Evolutionary conservation across 129 eudicot genomes (phyloP).

Genomic region (Tagetes erecta): DNA sequence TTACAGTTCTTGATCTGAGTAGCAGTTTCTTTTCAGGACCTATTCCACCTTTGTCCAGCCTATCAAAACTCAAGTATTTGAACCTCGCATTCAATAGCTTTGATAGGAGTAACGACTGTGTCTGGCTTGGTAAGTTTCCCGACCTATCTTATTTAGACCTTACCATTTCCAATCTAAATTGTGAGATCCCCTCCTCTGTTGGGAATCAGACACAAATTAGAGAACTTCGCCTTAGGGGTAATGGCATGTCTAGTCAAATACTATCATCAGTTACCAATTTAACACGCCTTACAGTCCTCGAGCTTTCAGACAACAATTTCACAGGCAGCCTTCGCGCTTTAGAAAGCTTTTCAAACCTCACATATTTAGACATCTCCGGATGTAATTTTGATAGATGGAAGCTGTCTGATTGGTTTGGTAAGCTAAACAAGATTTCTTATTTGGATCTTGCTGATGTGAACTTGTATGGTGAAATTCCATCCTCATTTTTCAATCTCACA

Average conservation of each 20-base stretch:
- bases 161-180: background rate
- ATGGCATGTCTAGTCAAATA: conserved; percentile 22
- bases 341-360: conserved; percentile 23
- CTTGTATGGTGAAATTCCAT: background rate
- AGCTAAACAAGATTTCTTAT: background rate
- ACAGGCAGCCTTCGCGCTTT: conserved; percentile 22
- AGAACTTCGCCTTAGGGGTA: background rate
- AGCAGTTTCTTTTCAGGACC: background rate
- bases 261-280: conserved; percentile 24
- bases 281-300: conserved; percentile 17
- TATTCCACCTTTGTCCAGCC: conserved; percentile 18
- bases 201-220: conserved; percentile 28
- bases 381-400: background rate
- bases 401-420: conserved; percentile 6
- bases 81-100: background rate
- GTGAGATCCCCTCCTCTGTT: conserved; percentile 24
- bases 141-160: conserved; percentile 14
- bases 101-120: conserved; percentile 13
- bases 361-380: background rate
- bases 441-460: background rate
- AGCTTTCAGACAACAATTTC: background rate
- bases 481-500: background rate
- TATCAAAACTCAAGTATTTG: conserved; percentile 23
- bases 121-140: conserved; percentile 23
- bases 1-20: conserved; percentile 5